These are phyloP conservation scores for Liriodendron chinense DNA, from an alignment of 164 flowering plant genomes.

Conservation along the genomic window DNA sequence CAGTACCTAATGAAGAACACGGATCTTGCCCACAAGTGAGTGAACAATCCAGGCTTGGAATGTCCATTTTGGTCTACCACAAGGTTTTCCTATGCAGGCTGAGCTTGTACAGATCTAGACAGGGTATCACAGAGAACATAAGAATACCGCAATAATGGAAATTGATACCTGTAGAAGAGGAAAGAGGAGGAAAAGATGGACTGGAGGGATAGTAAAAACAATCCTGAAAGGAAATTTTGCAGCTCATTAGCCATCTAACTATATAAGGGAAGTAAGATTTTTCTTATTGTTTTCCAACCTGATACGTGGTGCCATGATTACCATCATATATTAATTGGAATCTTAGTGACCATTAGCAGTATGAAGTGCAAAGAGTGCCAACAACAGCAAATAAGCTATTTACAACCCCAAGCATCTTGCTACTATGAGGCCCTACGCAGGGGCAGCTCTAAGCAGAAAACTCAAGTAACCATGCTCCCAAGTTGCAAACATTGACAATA, in stretches of 20 bases:
- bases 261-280: neutral
- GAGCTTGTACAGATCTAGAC: neutral
- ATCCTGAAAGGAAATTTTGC: neutral
- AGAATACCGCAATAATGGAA: neutral
- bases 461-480: neutral
- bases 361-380: neutral
- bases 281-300: neutral
- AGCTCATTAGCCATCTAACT: neutral
- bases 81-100: neutral
- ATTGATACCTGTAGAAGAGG: neutral
- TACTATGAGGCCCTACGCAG: too few relatives aligned
- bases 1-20: too few relatives aligned
- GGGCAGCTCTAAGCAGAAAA: neutral
- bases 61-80: too few relatives aligned
- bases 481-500: neutral
- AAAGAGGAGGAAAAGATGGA: neutral
- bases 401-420: too few relatives aligned
- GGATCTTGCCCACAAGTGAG: too few relatives aligned
- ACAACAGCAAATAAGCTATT: too few relatives aligned
- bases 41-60: too few relatives aligned
- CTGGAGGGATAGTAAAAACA: neutral
- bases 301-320: neutral
- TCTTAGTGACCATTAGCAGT: neutral
- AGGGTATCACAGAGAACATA: neutral
- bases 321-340: neutral